These are phyloP conservation scores for Endocarpon pusillum DNA, from an alignment of 495 filamentous ascomycete species.

Conservation along the genomic window DNA sequence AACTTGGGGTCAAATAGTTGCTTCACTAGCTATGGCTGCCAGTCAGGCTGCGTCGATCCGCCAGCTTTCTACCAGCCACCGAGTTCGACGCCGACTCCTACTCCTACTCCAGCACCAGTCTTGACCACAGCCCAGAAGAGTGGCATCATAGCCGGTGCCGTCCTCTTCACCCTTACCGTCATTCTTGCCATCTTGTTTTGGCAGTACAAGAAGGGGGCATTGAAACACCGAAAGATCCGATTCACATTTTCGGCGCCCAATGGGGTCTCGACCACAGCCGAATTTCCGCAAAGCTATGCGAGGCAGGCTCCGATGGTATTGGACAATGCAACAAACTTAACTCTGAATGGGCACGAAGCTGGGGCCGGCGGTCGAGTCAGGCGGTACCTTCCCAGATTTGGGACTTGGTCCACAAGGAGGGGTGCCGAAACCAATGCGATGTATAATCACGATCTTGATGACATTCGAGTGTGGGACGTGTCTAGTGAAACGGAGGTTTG, in stretches of 20 bases:
- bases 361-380: no score
- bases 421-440: neutral
- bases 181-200: slow-evolving; percentile 1
- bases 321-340: neutral
- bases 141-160: slow-evolving; percentile 1
- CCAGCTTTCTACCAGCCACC: slow-evolving; percentile 1
- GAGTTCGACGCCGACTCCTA: neutral
- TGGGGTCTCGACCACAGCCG: neutral
- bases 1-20: neutral
- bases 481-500: neutral
- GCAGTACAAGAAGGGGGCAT: neutral
- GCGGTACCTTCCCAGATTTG: no score
- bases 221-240: neutral
- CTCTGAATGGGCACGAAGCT: no score
- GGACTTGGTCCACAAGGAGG: no score
- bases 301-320: neutral
- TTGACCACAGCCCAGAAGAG: neutral
- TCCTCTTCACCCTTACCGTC: slow-evolving; percentile 3
- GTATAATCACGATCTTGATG: neutral
- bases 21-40: slow-evolving; percentile 3
- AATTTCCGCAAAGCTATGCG: neutral
- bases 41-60: slow-evolving; percentile 3
- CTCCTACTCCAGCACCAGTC: neutral
- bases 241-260: neutral
- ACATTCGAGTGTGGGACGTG: neutral